phyloP scores from a whole-genome alignment of 1,139 yeast species.

The Lodderomyces theae region DNA sequence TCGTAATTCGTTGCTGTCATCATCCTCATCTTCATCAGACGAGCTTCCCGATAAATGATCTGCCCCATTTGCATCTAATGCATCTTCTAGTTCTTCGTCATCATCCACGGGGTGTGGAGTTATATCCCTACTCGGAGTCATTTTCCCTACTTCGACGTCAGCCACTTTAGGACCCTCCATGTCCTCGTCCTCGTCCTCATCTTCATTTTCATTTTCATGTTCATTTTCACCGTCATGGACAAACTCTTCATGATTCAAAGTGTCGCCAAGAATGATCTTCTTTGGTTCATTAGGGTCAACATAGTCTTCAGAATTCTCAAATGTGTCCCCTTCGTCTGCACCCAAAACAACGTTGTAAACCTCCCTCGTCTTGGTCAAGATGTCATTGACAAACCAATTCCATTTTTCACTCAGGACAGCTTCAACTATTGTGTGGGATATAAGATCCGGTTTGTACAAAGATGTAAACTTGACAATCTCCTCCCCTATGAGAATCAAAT shows the following conservation, averaged over 20 bases:
- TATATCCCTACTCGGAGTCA: slow-evolving; percentile 22
- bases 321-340: slow-evolving; percentile 30
- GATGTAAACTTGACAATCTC: slow-evolving; percentile 51
- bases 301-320: slow-evolving; percentile 36
- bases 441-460: slow-evolving; percentile 47
- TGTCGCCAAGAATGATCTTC: slow-evolving; percentile 36
- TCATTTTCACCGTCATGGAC: slow-evolving; percentile 22
- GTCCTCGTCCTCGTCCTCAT: slow-evolving; percentile 21
- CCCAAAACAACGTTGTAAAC: slow-evolving; percentile 48
- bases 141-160: slow-evolving; percentile 14
- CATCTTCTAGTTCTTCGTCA: slow-evolving; percentile 25
- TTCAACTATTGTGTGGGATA: slow-evolving; percentile 42
- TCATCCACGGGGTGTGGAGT: slow-evolving; percentile 11
- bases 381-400: slow-evolving; percentile 47
- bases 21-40: slow-evolving; percentile 26
- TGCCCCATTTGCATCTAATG: slow-evolving; percentile 28
- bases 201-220: slow-evolving; percentile 19
- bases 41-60: slow-evolving; percentile 41
- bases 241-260: slow-evolving; percentile 34
- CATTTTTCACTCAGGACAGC: slow-evolving; percentile 38
- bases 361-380: slow-evolving; percentile 44
- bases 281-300: slow-evolving; percentile 30
- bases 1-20: slow-evolving; percentile 28
- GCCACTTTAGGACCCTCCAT: slow-evolving; percentile 12
- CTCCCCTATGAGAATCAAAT: slow-evolving; percentile 45